phyloP scores from a whole-genome alignment of 805 yeast species.

The Cyberlindnera mycetangii region DNA sequence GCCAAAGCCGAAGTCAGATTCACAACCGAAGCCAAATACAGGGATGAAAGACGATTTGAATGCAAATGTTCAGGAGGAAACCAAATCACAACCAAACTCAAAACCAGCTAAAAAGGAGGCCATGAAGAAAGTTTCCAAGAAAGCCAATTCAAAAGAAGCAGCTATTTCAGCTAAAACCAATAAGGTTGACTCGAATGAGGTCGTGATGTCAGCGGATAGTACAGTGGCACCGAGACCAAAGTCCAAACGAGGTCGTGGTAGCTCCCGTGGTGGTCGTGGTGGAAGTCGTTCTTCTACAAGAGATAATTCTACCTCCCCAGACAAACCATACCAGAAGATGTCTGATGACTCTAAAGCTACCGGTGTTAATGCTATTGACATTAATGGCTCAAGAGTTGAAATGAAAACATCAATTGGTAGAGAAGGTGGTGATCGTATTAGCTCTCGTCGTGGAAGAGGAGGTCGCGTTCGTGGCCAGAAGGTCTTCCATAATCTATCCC shows the following conservation, averaged over 20 bases:
- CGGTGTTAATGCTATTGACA: background rate
- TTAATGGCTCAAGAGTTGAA: background rate
- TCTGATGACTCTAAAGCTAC: background rate
- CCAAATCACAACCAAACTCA: background rate
- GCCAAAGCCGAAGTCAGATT: background rate
- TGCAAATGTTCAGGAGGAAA: background rate
- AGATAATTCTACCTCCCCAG: background rate
- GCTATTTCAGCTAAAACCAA: no score
- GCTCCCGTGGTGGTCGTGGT: conserved; percentile 3
- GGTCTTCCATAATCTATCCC: conserved; percentile 6
- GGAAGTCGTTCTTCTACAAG: background rate
- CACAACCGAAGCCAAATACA: background rate
- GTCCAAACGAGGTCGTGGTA: background rate
- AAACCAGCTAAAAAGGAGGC: background rate
- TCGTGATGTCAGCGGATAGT: background rate
- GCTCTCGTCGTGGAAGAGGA: conserved; percentile 4
- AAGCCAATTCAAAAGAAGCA: background rate
- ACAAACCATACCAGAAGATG: background rate
- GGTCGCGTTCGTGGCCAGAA: conserved; percentile 8
- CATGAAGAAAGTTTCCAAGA: background rate
- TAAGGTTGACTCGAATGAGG: no score
- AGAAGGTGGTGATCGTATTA: conserved; percentile 15
- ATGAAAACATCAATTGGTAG: background rate
- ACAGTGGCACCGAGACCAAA: background rate
- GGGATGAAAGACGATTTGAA: background rate